Base-by-base conservation (phyloP, 2,329 filamentous ascomycete species). In the Ustulina deusta region DNA sequence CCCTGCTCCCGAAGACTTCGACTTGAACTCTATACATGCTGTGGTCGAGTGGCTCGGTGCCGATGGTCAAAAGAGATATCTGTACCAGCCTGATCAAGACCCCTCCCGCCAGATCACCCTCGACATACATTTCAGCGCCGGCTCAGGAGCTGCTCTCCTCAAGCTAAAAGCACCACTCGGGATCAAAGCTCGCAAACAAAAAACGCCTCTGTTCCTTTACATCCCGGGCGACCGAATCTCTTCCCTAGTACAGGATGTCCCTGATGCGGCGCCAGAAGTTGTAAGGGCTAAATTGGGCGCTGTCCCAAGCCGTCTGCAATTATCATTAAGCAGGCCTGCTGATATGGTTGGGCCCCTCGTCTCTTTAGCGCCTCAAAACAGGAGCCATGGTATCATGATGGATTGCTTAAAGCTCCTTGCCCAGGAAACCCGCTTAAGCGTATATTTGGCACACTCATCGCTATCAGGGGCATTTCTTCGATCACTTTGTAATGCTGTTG, bases 21-120 rank as follows among this genome's bases (percentile, higher is more conserved):
- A 57, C 13, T 57, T 57, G 25, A 57, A 57, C 15, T 57, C 36
- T 57, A 44, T 57, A 57, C 22, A 44, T 57, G 54, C 54, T 57
- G 36, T 57, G 15, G 54, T 57, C 36, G 36, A 57, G 36, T 57
- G 36, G 54, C 54, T 57, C 25, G 36, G 36, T 44, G 54, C 54
- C 25, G 36, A 57, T 57, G 25, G 54, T 57, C 36, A 57, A 32
- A 44, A 42, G 54, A 57, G 36, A 57, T 44, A 32, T 44, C 36
- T 57, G 7, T 44, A 44, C 36, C 36, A 57, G 52, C 52, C 36
- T 42, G 36, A 56, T 57, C 36, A 32, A 56, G 36, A 56, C 54
- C 36, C 13, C 15, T 56, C 36, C 36, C 22, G 54, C 54, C 36
- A 56, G 36, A 56, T 56, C 25, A 57, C 54, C 36, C 36, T 57